phyloP scores from a whole-genome alignment of 2,329 filamentous ascomycete species.

The Ceratocystis destructans region DNA sequence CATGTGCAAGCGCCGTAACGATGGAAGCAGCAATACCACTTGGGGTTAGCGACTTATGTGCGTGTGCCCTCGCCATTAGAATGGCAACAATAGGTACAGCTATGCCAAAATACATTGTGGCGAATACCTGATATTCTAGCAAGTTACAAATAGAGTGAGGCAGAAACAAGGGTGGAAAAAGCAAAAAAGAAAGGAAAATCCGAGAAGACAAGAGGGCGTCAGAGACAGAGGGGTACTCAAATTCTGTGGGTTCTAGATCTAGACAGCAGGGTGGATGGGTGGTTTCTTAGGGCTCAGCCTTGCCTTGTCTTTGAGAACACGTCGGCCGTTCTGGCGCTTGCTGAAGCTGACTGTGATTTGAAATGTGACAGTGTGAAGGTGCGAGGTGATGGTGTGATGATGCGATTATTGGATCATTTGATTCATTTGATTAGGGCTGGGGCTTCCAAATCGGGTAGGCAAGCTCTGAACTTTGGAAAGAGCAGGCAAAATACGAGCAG shows the following conservation, averaged over 20 bases:
- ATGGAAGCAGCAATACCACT: slow-evolving; percentile 58
- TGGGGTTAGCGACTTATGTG: slow-evolving; percentile 64
- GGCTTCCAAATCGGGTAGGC: neutral
- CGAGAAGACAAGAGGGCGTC: neutral
- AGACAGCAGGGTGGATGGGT: too few species aligned
- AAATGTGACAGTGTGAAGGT: neutral
- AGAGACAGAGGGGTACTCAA: neutral
- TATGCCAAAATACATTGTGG: slow-evolving; percentile 42
- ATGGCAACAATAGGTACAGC: slow-evolving; percentile 44
- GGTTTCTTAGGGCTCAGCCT: neutral
- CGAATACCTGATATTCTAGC: neutral
- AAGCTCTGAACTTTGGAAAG: neutral
- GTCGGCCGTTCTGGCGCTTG: neutral
- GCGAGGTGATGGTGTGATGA: neutral
- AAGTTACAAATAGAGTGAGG: neutral
- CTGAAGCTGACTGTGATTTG: neutral
- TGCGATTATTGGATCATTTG: neutral
- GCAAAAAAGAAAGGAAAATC: neutral
- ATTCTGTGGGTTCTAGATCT: too few species aligned
- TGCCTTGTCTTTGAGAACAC: neutral
- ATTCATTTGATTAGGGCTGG: neutral
- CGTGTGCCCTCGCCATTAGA: slow-evolving; percentile 54
- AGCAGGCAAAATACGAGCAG: neutral
- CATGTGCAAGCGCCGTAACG: slow-evolving; percentile 64
- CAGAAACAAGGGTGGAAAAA: neutral